Evolutionary conservation across 306 rosid genomes (phyloP).

Genomic region (Quercus parvula): DNA sequence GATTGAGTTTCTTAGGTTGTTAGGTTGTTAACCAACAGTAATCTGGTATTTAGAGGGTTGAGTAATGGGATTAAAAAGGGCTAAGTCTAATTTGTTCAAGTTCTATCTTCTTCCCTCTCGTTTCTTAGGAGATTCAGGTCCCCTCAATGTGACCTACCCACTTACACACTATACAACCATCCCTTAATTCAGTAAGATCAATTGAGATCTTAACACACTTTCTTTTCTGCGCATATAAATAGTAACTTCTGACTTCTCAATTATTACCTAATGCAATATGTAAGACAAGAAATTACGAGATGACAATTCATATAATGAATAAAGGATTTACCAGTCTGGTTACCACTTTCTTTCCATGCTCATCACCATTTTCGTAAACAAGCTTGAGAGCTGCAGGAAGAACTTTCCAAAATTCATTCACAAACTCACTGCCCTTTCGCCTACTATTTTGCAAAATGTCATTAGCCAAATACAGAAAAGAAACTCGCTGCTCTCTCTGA

Average conservation of each 20-base stretch:
- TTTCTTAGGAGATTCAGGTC: too few relatives aligned
- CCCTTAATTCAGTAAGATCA: too few relatives aligned
- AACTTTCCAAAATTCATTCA: conserved; percentile 89
- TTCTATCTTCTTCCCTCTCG: too few relatives aligned
- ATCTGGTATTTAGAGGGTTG: too few relatives aligned
- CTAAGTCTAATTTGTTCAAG: too few relatives aligned
- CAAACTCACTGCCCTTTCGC: conserved; percentile 90
- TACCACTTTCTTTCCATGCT: conserved; percentile 60
- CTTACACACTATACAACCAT: too few relatives aligned
- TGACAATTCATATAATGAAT: not conserved
- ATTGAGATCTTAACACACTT: too few relatives aligned
- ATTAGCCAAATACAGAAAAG: conserved; percentile 78
- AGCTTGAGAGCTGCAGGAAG: conserved; percentile 73
- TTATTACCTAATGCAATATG: conserved; percentile 3
- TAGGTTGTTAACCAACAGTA: too few relatives aligned
- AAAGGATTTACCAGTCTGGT: conserved; percentile 63
- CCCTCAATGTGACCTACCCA: too few relatives aligned
- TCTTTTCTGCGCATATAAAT: not conserved
- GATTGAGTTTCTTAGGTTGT: too few relatives aligned
- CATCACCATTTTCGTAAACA: conserved; percentile 66
- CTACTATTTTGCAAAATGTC: conserved; percentile 92
- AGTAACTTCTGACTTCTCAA: not conserved
- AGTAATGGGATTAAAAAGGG: too few relatives aligned
- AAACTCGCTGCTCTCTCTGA: conserved; percentile 67
- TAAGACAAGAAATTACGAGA: conserved; percentile 5